These are phyloP conservation scores for Petunia secreta DNA, from an alignment of 257 asterid genomes.

Conservation along the genomic window DNA sequence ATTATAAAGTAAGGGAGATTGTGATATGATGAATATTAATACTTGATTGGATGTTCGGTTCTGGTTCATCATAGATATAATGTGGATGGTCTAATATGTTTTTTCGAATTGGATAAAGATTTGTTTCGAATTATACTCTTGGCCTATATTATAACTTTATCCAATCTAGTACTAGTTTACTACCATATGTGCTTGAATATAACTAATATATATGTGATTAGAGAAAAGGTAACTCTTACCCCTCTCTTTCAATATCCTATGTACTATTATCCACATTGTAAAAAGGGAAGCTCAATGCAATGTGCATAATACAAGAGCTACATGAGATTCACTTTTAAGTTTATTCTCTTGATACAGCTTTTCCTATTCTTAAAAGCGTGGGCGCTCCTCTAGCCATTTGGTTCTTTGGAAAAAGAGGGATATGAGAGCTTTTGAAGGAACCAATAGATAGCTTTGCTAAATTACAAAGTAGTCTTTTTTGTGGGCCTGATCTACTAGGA, in stretches of 20 bases:
- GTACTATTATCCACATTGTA: not conserved
- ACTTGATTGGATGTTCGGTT: conserved; percentile 12
- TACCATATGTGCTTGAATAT: not conserved
- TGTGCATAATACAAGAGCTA: not conserved
- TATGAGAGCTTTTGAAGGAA: too few species aligned
- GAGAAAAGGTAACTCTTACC: not conserved
- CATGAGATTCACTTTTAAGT: not conserved
- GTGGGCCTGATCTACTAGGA: not conserved
- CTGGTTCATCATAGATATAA: not conserved
- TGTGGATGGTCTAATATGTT: conserved; percentile 4
- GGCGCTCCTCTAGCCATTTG: too few species aligned
- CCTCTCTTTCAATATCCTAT: not conserved
- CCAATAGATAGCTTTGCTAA: too few species aligned
- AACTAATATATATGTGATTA: conserved; percentile 4
- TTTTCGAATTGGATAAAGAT: conserved; percentile 12
- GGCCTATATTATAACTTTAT: not conserved
- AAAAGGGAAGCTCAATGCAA: not conserved
- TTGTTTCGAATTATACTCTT: not conserved
- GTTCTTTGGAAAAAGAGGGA: too few species aligned
- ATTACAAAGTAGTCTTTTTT: too few species aligned
- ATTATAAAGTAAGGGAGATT: not conserved
- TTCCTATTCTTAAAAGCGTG: not conserved
- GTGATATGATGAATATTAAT: not conserved
- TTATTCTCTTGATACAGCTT: not conserved
- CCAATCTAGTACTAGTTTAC: conserved; percentile 12